phyloP scores from a whole-genome alignment of 495 filamentous ascomycete genomes.

The Penicillium verhagenii region DNA sequence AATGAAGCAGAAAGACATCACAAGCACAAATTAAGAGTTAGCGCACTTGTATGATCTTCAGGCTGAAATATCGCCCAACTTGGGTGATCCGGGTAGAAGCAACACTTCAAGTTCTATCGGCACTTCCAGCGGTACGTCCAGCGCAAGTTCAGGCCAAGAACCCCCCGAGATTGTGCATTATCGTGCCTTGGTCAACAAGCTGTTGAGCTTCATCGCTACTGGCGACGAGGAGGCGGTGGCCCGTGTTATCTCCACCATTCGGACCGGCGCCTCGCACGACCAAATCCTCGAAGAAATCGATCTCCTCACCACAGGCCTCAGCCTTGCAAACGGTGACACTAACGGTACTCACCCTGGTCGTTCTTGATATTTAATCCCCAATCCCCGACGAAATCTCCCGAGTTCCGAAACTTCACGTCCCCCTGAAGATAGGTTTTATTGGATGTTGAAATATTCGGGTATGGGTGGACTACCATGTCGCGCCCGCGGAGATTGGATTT shows the following conservation, averaged over 20 bases:
- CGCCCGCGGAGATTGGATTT: not conserved
- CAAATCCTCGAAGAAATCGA: slow-evolving; percentile 30
- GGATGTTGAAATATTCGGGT: not conserved
- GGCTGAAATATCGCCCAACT: not conserved
- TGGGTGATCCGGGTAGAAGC: not conserved
- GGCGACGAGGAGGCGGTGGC: slow-evolving; percentile 24
- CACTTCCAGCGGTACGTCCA: not conserved
- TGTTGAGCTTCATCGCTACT: slow-evolving; percentile 28
- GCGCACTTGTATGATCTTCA: not conserved
- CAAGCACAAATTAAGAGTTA: not conserved
- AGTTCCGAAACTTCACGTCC: not conserved
- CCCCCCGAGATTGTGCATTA: slow-evolving; percentile 25
- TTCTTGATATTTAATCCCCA: not conserved
- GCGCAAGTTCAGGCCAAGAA: not conserved
- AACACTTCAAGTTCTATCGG: not conserved
- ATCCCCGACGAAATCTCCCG: not conserved
- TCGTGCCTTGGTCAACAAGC: slow-evolving; percentile 27
- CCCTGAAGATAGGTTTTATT: not conserved
- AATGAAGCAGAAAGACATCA: not conserved
- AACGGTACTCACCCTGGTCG: not conserved
- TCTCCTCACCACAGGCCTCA: not conserved
- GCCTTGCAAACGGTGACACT: not conserved
- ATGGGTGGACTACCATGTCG: not conserved
- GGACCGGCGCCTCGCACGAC: slow-evolving; percentile 32
- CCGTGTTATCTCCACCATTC: slow-evolving; percentile 31